Evolutionary conservation across 1,284 basidiomycete species (phyloP), one percentile per base, ranked within the genome.

Genomic region (Wolfiporia cocos): DNA sequence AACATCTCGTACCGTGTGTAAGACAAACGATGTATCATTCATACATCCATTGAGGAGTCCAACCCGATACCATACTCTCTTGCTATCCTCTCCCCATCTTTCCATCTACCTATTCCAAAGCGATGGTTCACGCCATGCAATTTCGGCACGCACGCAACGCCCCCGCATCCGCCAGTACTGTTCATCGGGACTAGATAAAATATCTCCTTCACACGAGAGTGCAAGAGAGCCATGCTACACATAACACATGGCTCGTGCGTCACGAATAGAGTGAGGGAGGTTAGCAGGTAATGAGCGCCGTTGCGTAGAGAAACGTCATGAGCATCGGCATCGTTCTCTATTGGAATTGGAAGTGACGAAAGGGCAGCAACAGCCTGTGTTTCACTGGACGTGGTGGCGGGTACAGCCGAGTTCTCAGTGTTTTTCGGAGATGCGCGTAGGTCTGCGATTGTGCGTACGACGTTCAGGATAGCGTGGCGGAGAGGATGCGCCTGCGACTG

Each of bases 211-310:
- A 95, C 90, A 17, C 94, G 76, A 2, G 88, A 92, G 64, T 97
- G 94, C 6, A 94, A 65, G 15, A 97, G 66, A 2, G 92, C 90
- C 94, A 97, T 97, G 50, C 81, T 78, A 60, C 94, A 97, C 87
- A 96, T 92, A 44, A 96, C 75, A 55, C 94, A 97, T 2, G 94
- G 93, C 55, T 97, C 93, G 62, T 97, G 93, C 2, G 90, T 90
- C 38, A 81, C 77, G 67, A 96, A 96, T 18, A 96, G 68, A 2
- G 81, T 80, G 20, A 83, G 73, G 0, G 79, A 78, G 0, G 91
- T 96, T 29, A 96, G 72, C 23, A 96, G 81, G 63, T 96, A 97
- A 57, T 86, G 82, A 3, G 78, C 68, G 11, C 86, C 85, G 54
- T 87, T 89, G 0, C 38, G 42, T 18, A 33, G 24, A 41, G 43